Percentiles rank a stretch among this genome's conserved stretches.
Conservation (phyloP, 192 early-diverging fungal genomes). For the Coemansia sp. region DNA sequence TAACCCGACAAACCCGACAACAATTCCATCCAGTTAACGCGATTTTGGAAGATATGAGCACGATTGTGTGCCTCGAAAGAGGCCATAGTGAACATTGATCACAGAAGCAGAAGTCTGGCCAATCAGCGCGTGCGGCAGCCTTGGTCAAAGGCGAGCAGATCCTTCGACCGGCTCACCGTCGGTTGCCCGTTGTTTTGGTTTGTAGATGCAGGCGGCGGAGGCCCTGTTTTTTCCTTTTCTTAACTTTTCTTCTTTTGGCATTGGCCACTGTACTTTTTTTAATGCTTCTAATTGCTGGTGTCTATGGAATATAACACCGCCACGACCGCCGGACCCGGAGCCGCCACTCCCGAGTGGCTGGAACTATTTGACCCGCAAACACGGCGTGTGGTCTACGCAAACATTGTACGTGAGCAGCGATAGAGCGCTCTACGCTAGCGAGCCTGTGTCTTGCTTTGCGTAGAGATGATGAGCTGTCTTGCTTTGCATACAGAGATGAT, state of each 20-base stretch:
- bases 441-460: too few species aligned
- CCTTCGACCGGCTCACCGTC: neutral
- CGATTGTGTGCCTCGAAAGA: too few species aligned
- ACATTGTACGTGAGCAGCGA: conserved; percentile 54
- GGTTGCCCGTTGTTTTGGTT: neutral
- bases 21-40: too few species aligned
- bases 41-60: too few species aligned
- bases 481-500: too few species aligned
- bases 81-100: too few species aligned
- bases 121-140: conserved; percentile 3
- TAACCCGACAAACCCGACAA: too few species aligned
- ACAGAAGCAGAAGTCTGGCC: neutral
- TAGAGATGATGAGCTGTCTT: too few species aligned
- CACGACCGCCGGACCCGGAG: conserved; percentile 17
- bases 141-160: neutral
- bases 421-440: neutral
- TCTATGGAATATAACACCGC: conserved; percentile 15
- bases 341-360: conserved; percentile 57
- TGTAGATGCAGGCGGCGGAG: neutral
- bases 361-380: conserved; percentile 70
- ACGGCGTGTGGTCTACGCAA: conserved; percentile 65
- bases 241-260: neutral
- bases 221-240: neutral
- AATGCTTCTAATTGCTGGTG: conserved; percentile 3
- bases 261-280: conserved; percentile 14